Evolutionary conservation across 371 early-diverging fungal genomes (phyloP).

Genomic region (Dichotomocladium elegans): DNA sequence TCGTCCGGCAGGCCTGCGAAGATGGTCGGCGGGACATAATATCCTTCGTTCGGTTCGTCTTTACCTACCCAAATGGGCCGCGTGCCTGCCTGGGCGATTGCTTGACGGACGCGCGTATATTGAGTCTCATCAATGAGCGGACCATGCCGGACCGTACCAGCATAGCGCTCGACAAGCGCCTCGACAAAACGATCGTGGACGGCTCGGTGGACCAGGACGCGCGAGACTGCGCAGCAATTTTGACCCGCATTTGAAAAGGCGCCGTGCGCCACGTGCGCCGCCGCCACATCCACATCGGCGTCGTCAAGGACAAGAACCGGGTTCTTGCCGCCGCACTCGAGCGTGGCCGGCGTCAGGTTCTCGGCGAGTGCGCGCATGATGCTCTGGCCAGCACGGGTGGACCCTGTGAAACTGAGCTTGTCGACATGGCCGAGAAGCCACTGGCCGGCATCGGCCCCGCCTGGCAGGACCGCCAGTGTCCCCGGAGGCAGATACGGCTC

Average conservation of each 20-base stretch:
- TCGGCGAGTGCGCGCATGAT: conserved; percentile 68
- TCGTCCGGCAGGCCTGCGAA: conserved; percentile 51
- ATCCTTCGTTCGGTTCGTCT: conserved; percentile 40
- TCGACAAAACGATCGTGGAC: conserved; percentile 65
- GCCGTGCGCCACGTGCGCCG: conserved; percentile 59
- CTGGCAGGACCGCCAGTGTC: conserved; percentile 65
- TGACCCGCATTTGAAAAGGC: conserved; percentile 82
- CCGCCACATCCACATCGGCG: conserved; percentile 71
- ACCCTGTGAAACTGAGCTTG: conserved; percentile 58
- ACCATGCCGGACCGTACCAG: conserved; percentile 51
- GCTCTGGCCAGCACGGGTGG: conserved; percentile 66
- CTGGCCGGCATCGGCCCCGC: conserved; percentile 18
- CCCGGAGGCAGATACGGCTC: conserved; percentile 40
- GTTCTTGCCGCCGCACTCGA: conserved; percentile 92
- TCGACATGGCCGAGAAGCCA: conserved; percentile 17
- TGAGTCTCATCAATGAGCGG: conserved; percentile 75
- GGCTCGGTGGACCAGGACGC: conserved; percentile 68
- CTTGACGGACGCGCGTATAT: conserved; percentile 59
- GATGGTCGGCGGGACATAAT: conserved; percentile 69
- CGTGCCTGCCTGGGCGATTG: conserved; percentile 11
- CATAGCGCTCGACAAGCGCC: conserved; percentile 45
- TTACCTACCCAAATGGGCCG: neutral
- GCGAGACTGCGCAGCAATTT: conserved; percentile 84
- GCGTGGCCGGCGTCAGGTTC: conserved; percentile 58
- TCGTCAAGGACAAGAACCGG: conserved; percentile 77